phyloP scores from a whole-genome alignment of 495 filamentous ascomycete species.

The Lophiostoma macrostomum region DNA sequence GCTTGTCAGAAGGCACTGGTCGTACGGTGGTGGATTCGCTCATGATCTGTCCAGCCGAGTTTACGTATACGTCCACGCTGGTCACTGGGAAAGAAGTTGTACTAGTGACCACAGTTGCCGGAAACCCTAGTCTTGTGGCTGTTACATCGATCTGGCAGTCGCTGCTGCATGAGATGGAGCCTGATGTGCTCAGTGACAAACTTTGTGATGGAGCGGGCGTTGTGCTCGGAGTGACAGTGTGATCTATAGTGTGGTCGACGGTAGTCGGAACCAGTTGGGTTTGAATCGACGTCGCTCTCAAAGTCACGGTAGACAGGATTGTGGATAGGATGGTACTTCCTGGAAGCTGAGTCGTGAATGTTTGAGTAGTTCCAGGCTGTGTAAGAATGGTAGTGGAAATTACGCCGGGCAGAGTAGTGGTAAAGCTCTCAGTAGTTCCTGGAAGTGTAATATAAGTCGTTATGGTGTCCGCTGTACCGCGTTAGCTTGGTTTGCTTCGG shows the following conservation, averaged over 20 bases:
- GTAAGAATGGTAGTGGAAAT: constrained; percentile 11
- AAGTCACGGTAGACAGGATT: constrained; percentile 11
- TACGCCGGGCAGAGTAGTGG: not conserved
- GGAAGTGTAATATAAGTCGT: constrained; percentile 1
- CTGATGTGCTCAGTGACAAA: not conserved
- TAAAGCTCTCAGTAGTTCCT: not conserved
- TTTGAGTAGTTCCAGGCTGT: constrained; percentile 1
- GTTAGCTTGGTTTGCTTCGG: too few relatives aligned
- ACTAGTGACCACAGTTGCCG: constrained; percentile 16
- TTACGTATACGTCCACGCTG: constrained; percentile 17
- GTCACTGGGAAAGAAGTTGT: constrained; percentile 11
- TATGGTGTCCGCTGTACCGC: too few relatives aligned
- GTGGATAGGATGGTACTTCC: constrained; percentile 20
- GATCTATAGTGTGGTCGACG: constrained; percentile 4
- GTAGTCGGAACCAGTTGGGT: constrained; percentile 20
- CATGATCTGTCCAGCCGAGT: constrained; percentile 4
- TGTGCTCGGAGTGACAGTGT: not conserved
- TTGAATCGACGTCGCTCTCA: not conserved
- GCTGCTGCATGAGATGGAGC: constrained; percentile 17
- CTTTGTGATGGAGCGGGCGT: not conserved
- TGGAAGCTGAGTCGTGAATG: constrained; percentile 12
- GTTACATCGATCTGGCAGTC: constrained; percentile 28
- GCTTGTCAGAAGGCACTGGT: not conserved
- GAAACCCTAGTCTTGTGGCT: constrained; percentile 20
- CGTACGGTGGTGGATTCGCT: not conserved